Base-by-base conservation (phyloP, 2,329 filamentous ascomycete species). In the Graphiopsis chlorocephala region DNA sequence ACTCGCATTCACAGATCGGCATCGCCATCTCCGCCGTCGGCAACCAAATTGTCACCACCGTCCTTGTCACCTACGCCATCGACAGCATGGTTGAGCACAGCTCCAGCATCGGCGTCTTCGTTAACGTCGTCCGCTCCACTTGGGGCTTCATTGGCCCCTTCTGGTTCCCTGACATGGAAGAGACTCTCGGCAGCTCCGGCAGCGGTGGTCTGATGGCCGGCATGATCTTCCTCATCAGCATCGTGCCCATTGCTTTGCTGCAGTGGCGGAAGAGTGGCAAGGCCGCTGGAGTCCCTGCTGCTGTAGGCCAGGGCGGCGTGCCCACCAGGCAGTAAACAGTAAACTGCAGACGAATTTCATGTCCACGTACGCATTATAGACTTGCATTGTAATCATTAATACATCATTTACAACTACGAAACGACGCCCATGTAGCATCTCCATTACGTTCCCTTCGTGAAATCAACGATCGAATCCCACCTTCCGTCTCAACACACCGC, bases 31-130 rank as follows among this genome's bases (percentile, higher is more conserved):
- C 78, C 0, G 82, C 80, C 0, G 82, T 80, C 5, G 86, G 86
- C 0, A 87, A 86, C 65, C 86, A 88, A 72, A 82, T 88, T 48
- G 79, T 87, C 17, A 88, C 86, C 0, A 88, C 86, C 0, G 82
- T 87, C 2, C 71, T 86, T 50, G 83, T 86, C 26, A 87, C 86
- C 0, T 88, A 87, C 71, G 82, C 85, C 0, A 82, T 88, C 0
- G 86, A 88, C 68, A 85, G 83, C 69, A 82, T 86, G 66, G 79
- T 77, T 2, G 77, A 83, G 29, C 79, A 85, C 47, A 79, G 84
- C 0, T 82, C 81, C 0, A 81, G 81, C 61, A 79, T 88, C 20
- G 86, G 85, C 2, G 84, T 86, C 0, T 87, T 87, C 67, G 80
- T 88, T 67, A 86, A 81, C 3, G 78, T 87, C 62, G 80, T 86